A percentile compares a stretch with the other conserved stretches of the same genome.
phyloP scores from a whole-genome alignment of 441 rosid genomes.

The Mallotus japonicus region DNA sequence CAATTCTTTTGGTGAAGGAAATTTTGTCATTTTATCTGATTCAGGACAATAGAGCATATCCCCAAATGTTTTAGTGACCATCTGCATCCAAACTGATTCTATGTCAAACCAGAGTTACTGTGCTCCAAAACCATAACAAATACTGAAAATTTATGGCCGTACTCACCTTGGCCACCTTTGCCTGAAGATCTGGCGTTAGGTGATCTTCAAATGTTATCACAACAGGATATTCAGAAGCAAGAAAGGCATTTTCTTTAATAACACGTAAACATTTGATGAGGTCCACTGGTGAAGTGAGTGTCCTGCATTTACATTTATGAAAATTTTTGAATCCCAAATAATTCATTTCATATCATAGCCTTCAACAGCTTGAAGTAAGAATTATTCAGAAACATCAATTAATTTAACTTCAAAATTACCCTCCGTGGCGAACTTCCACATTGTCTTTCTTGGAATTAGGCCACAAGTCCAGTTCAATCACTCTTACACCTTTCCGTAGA shows the following conservation, averaged over 20 bases:
- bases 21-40: conserved; percentile 33
- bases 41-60: conserved; percentile 40
- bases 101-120: not conserved
- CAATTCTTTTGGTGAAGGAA: conserved; percentile 71
- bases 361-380: not conserved
- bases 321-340: not conserved
- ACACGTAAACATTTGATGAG: conserved; percentile 57
- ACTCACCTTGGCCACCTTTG: conserved; percentile 61
- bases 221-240: conserved; percentile 66
- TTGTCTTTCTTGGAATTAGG: conserved; percentile 44
- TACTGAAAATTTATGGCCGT: not conserved
- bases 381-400: not conserved
- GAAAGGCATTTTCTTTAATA: conserved; percentile 65
- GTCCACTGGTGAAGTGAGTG: conserved; percentile 59
- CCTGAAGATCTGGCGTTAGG: conserved; percentile 54
- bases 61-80: conserved; percentile 54
- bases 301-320: conserved; percentile 34
- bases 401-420: conserved; percentile 32
- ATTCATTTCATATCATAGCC: too few relatives aligned
- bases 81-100: conserved; percentile 34
- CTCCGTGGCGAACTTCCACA: conserved; percentile 72
- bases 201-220: conserved; percentile 89
- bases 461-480: conserved; percentile 85
- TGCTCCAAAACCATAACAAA: not conserved
- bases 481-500: conserved; percentile 58